Evolutionary conservation across 2,329 filamentous ascomycete genomes (phyloP), one percentile per base, ranked within the genome.

Genomic region (Elsinoe necatrix): DNA sequence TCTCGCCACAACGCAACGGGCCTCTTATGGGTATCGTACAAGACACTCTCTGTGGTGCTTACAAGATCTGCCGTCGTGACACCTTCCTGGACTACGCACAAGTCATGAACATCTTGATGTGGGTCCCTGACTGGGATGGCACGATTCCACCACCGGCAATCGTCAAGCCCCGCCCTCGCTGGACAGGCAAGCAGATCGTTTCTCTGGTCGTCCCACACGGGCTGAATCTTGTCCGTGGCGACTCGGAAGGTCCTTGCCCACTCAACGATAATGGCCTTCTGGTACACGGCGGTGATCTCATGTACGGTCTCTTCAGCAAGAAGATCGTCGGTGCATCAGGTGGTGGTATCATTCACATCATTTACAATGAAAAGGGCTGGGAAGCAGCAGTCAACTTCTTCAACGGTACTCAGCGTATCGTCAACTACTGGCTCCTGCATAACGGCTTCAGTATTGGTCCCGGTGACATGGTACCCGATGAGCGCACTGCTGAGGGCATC

Each of bases 1-100:
- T 98, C 8, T 98, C 95, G 1, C 93, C 93, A 3, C 93, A 98
- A 72, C 85, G 91, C 68, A 98, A 98, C 73, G 87, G 89, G 57
- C 95, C 93, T 47, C 80, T 98, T 57, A 99, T 99, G 95, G 95
- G 95, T 83, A 97, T 98, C 64, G 93, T 98, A 20, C 93, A 99
- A 71, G 93, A 99, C 72, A 95, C 92, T 21, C 80, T 99, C 58
- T 93, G 91, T 63, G 93, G 95, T 73, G 86, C 90, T 42, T 98
- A 96, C 82, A 98, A 98, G 77, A 84, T 99, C 64, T 95, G 87
- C 66, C 87, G 90, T 64, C 85, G 91, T 69, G 93, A 98, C 70
- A 84, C 89, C 27, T 96, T 98, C 74, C 75, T 98, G 58, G 86
- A 83, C 57, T 91, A 92, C 70, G 87, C 95, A 63, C 80, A 91